A percentile compares a stretch with the other conserved stretches of the same genome.
Conservation (phyloP, 1,139 yeast genomes). For the Taphrina deformans region DNA sequence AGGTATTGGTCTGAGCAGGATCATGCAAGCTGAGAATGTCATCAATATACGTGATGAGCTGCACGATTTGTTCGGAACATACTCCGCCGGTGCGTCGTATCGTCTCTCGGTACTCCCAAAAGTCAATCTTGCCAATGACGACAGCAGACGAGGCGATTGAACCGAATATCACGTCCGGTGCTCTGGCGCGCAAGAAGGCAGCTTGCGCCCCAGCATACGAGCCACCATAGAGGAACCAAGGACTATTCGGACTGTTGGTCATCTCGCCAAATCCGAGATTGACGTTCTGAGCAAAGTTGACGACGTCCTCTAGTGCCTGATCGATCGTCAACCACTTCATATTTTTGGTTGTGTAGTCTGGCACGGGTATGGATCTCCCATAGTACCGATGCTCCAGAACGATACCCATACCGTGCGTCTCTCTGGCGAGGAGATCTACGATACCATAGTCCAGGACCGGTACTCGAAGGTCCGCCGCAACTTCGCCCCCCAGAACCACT, state of each 20-base stretch:
- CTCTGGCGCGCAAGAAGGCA: not conserved
- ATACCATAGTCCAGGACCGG: not conserved
- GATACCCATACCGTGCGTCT: not conserved
- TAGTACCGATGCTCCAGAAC: slow-evolving; percentile 6
- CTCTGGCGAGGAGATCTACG: not conserved
- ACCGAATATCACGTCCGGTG: not conserved
- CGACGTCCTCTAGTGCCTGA: not conserved
- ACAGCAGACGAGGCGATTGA: slow-evolving; percentile 2
- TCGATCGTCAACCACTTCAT: slow-evolving; percentile 3
- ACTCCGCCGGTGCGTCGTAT: not conserved
- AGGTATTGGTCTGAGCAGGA: not conserved
- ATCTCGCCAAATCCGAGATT: not conserved
- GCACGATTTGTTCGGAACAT: not conserved
- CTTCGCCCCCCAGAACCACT: not conserved
- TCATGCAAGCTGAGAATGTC: not conserved
- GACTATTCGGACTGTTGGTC: slow-evolving; percentile 2
- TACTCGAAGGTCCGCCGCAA: not conserved
- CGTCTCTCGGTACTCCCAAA: slow-evolving; percentile 5
- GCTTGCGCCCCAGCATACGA: not conserved
- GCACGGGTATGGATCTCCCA: not conserved
- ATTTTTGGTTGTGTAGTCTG: not conserved
- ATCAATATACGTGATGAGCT: not conserved
- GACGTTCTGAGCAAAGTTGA: not conserved
- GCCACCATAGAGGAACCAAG: slow-evolving; percentile 7
- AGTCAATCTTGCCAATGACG: not conserved